Evolutionary conservation across 2,329 filamentous ascomycete species (phyloP).

Genomic region (Alternaria sp.): DNA sequence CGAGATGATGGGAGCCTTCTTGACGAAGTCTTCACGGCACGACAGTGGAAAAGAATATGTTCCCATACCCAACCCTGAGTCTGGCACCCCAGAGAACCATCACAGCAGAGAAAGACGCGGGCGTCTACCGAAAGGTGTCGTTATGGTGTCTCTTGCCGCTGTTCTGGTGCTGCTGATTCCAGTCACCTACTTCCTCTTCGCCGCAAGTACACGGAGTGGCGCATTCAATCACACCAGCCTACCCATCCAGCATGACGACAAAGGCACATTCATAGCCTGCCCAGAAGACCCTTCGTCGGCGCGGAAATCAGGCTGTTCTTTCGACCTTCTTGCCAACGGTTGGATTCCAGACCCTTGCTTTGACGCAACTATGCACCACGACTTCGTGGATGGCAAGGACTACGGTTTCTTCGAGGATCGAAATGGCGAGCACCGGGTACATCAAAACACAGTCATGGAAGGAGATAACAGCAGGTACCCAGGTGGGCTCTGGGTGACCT

Average conservation of each 20-base stretch:
- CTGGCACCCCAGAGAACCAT: not conserved
- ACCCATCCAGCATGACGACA: not conserved
- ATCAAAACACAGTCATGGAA: not conserved
- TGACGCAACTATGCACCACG: not conserved
- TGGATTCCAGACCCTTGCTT: not conserved
- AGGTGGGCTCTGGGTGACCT: conserved; percentile 1
- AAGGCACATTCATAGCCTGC: not conserved
- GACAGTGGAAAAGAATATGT: not conserved
- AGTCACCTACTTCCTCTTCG: not conserved
- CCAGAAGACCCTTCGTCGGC: not conserved
- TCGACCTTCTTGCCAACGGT: not conserved
- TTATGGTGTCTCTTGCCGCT: not conserved
- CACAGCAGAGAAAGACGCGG: not conserved
- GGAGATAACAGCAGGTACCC: not conserved
- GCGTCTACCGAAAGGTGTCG: not conserved
- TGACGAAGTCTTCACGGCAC: not conserved
- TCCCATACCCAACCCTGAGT: not conserved
- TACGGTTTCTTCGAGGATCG: not conserved
- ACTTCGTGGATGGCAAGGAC: not conserved
- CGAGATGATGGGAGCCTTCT: not conserved
- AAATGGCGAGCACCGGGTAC: not conserved
- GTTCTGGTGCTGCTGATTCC: not conserved
- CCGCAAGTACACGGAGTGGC: not conserved
- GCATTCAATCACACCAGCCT: not conserved
- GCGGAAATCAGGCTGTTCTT: not conserved